Percentiles rank a stretch among this genome's conserved stretches.
Conservation (phyloP, 305 asterid species). For the Fraxinus floribunda region DNA sequence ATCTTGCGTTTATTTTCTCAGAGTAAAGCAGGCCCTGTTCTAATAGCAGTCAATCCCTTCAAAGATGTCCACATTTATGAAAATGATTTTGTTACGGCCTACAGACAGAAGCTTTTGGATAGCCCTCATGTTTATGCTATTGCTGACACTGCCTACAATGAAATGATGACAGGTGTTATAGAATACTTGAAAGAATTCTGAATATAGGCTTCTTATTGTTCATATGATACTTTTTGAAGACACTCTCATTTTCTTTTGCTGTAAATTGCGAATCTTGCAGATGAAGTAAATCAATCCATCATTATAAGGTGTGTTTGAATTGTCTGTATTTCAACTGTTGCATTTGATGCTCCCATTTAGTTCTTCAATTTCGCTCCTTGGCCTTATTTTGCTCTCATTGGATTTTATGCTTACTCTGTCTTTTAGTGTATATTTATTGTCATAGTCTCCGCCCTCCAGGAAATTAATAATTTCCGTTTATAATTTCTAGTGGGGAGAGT, state of each 20-base stretch:
- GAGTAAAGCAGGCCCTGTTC: constrained; percentile 92
- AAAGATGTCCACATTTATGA: constrained; percentile 69
- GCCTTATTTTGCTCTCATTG: constrained; percentile 1
- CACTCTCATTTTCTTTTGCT: constrained; percentile 25
- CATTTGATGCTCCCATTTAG: constrained; percentile 13
- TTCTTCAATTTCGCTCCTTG: constrained; percentile 17
- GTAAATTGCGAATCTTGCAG: constrained; percentile 48
- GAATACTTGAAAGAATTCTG: constrained; percentile 31
- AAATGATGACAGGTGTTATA: constrained; percentile 75
- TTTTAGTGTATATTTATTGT: background rate
- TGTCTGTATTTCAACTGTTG: constrained; percentile 22
- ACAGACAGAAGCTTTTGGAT: constrained; percentile 62
- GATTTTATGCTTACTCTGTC: constrained; percentile 13
- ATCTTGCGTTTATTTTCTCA: constrained; percentile 31
- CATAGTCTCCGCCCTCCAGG: background rate
- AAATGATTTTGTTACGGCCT: constrained; percentile 56
- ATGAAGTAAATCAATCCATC: constrained; percentile 71
- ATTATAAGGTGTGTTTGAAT: constrained; percentile 70
- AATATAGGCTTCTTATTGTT: constrained; percentile 13
- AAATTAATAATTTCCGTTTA: constrained; percentile 26
- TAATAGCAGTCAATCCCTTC: constrained; percentile 86
- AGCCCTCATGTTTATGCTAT: constrained; percentile 87
- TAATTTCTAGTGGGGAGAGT: constrained; percentile 77
- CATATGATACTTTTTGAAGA: constrained; percentile 11
- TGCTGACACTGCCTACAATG: constrained; percentile 67